Conservation (phyloP, 805 yeast genomes). For the Ogataea wickerhamii region DNA sequence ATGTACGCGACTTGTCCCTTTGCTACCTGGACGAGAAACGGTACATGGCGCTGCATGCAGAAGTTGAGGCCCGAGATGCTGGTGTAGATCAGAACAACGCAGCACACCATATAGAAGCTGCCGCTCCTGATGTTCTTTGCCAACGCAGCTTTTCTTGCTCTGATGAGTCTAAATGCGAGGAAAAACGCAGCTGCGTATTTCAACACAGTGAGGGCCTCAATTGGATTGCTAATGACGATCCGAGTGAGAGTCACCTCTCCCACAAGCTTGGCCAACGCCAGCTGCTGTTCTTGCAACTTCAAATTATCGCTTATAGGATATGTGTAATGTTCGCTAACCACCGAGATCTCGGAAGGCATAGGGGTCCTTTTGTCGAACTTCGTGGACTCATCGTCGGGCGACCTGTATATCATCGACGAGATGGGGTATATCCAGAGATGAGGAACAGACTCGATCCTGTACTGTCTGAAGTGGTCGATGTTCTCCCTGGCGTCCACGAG, state of each 20-base stretch:
- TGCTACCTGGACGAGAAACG: conserved; percentile 55
- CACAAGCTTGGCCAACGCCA: conserved; percentile 53
- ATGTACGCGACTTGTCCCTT: conserved; percentile 45
- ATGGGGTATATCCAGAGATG: conserved; percentile 62
- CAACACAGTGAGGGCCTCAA: conserved; percentile 40
- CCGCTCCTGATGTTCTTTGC: conserved; percentile 18
- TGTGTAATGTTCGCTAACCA: conserved; percentile 26
- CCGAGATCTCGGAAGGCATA: conserved; percentile 13
- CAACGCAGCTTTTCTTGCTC: conserved; percentile 41
- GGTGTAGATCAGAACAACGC: conserved; percentile 39
- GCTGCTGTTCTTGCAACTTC: conserved; percentile 34
- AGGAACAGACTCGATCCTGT: conserved; percentile 53
- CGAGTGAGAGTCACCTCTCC: conserved; percentile 42
- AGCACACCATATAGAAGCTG: conserved; percentile 23
- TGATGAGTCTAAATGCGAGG: conserved; percentile 41
- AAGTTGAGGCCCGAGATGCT: conserved; percentile 64
- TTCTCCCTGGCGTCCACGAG: conserved; percentile 50
- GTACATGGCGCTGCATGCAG: conserved; percentile 55
- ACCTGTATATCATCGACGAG: conserved; percentile 13
- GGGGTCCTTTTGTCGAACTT: conserved; percentile 13
- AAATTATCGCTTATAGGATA: conserved; percentile 23
- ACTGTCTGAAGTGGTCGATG: conserved; percentile 35
- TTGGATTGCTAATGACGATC: conserved; percentile 41
- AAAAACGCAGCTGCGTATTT: conserved; percentile 46
- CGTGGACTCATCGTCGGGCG: conserved; percentile 33